Evolutionary conservation across 2,329 filamentous ascomycete genomes (phyloP).

Genomic region (Kalmusia sp.): DNA sequence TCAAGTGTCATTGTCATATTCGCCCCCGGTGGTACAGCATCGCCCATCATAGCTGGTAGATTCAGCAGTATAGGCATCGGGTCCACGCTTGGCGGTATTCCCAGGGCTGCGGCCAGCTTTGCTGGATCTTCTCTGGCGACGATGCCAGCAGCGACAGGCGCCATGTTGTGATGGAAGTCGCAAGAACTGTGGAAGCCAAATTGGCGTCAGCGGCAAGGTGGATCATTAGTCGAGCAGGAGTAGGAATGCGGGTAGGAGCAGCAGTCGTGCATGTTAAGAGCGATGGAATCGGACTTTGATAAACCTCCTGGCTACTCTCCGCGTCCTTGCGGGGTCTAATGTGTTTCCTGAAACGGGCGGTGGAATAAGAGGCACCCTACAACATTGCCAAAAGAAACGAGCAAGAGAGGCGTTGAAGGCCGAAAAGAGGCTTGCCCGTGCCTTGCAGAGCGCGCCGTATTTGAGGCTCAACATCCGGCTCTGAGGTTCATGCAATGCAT

Average conservation of each 20-base stretch:
- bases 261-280: background rate
- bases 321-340: background rate
- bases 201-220: conserved; percentile 1
- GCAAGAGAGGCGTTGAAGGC: background rate
- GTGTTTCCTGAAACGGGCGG: conserved; percentile 1
- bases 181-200: background rate
- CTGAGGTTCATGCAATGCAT: background rate
- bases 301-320: conserved; percentile 8
- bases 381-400: background rate
- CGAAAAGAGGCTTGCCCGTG: background rate
- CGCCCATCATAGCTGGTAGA: conserved; percentile 19
- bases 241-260: background rate
- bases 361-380: background rate
- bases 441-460: background rate
- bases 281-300: conserved; percentile 11
- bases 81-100: conserved; percentile 20
- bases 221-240: conserved; percentile 1
- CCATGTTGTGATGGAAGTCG: conserved; percentile 3
- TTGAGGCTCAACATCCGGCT: background rate
- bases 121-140: conserved; percentile 3
- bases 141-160: conserved; percentile 3
- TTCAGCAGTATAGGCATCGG: conserved; percentile 19
- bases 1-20: conserved; percentile 28
- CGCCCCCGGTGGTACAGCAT: conserved; percentile 25
- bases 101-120: background rate